Conservation (phyloP, 2,329 filamentous ascomycete species). For the Lizonia empirigonia region DNA sequence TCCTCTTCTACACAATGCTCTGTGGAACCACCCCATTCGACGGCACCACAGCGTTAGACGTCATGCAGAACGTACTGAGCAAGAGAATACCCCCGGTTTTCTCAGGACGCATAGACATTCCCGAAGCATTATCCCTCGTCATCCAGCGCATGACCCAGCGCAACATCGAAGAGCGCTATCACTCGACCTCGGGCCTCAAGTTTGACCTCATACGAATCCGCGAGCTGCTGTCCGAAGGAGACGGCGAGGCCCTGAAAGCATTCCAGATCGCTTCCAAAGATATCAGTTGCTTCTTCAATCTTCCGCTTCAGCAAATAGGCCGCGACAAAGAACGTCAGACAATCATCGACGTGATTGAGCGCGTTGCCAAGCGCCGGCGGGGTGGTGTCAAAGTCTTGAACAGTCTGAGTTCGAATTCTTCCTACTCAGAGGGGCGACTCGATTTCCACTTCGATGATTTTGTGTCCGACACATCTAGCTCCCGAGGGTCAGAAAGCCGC, state of each 20-base stretch:
- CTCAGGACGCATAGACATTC: slow-evolving; percentile 78
- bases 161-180: slow-evolving; percentile 83
- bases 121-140: slow-evolving; percentile 78
- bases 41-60: slow-evolving; percentile 80
- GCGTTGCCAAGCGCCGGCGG: slow-evolving; percentile 70
- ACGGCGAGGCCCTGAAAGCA: slow-evolving; percentile 70
- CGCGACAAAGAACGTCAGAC: slow-evolving; percentile 72
- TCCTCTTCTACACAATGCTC: slow-evolving; percentile 77
- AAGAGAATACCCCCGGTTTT: slow-evolving; percentile 79
- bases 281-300: slow-evolving; percentile 88
- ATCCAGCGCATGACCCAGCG: slow-evolving; percentile 94
- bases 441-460: slow-evolving; percentile 59
- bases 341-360: slow-evolving; percentile 73
- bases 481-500: slow-evolving; percentile 58
- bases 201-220: slow-evolving; percentile 78
- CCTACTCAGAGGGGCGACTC: slow-evolving; percentile 57
- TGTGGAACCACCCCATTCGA: slow-evolving; percentile 81
- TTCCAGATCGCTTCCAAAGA: slow-evolving; percentile 83
- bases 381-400: slow-evolving; percentile 50
- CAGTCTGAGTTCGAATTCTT: slow-evolving; percentile 60
- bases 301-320: slow-evolving; percentile 82
- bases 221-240: slow-evolving; percentile 74
- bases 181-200: slow-evolving; percentile 84
- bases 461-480: slow-evolving; percentile 57
- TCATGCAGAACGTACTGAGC: slow-evolving; percentile 86